Percentiles rank a stretch among this genome's conserved stretches.
Conservation (phyloP, 2,329 filamentous ascomycete species). For the Dactylellina leptospora region DNA sequence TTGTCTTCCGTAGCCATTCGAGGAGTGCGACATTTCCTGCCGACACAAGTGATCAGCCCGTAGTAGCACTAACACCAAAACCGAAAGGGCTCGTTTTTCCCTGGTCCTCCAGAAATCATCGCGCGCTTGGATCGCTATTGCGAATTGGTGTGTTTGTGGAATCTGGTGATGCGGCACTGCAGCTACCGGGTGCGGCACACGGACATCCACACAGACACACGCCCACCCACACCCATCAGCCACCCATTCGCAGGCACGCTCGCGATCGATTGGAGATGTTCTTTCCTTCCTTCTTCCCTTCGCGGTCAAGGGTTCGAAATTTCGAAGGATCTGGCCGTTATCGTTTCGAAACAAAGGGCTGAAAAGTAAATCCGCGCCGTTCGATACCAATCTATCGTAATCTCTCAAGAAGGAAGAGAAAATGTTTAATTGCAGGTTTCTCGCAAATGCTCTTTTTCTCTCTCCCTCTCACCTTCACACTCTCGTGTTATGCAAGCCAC, state of each 20-base stretch:
- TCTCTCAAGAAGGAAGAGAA: slow-evolving; percentile 40
- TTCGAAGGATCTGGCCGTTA: slow-evolving; percentile 46
- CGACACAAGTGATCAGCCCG: slow-evolving; percentile 51
- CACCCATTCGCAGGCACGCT: no score
- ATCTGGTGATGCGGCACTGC: slow-evolving; percentile 49
- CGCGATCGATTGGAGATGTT: slow-evolving; percentile 26
- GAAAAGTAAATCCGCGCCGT: slow-evolving; percentile 19
- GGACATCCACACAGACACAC: no score
- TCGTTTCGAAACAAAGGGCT: slow-evolving; percentile 51
- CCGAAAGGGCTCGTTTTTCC: slow-evolving; percentile 37
- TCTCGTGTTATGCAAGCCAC: no score
- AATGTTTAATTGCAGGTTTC: slow-evolving; percentile 51
- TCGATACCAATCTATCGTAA: slow-evolving; percentile 35
- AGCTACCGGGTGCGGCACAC: slow-evolving; percentile 45
- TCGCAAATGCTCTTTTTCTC: slow-evolving; percentile 18
- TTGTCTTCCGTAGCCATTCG: slow-evolving; percentile 46
- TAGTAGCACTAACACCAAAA: slow-evolving; percentile 50
- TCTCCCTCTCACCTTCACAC: no score
- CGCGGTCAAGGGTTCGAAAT: slow-evolving; percentile 33
- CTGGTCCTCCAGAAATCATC: no score
- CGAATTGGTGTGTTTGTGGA: slow-evolving; percentile 44
- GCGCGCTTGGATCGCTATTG: slow-evolving; percentile 48
- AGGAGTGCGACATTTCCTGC: slow-evolving; percentile 52
- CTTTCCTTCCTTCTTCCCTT: slow-evolving; percentile 12
- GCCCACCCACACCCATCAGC: no score